Evolutionary conservation across 176 grass and related monocot species (phyloP), one percentile per base, ranked within the genome.

Genomic region (Eremochloa ophiuroides): DNA sequence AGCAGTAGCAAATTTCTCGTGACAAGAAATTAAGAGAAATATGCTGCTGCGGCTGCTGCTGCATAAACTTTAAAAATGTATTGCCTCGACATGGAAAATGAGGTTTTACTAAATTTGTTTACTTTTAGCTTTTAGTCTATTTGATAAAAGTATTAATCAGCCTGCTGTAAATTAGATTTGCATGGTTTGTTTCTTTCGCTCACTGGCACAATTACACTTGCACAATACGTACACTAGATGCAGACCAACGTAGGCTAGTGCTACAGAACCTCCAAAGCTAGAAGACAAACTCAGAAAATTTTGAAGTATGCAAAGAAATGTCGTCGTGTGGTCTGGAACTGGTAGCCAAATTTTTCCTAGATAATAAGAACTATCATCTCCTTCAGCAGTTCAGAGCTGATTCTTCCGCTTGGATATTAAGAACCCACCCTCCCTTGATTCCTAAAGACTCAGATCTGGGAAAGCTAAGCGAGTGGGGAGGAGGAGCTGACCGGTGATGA

Each of bases 401-500:
- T 25, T 26, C 33, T 25, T 73, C 56, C 35, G 62, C 10, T 60
- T 14, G 39, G 51, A 64, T 73, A n/a, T 40, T 30, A 63, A 26
- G 15, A 60, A 4, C 51, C n/a, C 38, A 15, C 2, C 31, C 41
- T 39, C 61, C 33, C 2, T 13, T 23, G 26, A 22, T 69, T 27
- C 71, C 44, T 48, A 46, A 14, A 48, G 14, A 64, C 15, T 64
- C 41, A 69, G 87, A 88, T 88, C 76, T 62, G 31, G 2, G n/a
- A 15, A 75, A 83, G 50, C 35, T 31, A 79, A 18, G 7, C n/a
- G 61, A 53, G 12, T 9, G 43, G 69, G 46, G 3, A 20, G 30
- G 60, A 86, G 69, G 72, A 76, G 70, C 85, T 27, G 61, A 93
- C 92, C 95, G 31, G 92, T 94, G 86, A 98, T 98, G 78, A 98